phyloP scores from a whole-genome alignment of 164 flowering plant genomes.

The Amborella trichopoda region DNA sequence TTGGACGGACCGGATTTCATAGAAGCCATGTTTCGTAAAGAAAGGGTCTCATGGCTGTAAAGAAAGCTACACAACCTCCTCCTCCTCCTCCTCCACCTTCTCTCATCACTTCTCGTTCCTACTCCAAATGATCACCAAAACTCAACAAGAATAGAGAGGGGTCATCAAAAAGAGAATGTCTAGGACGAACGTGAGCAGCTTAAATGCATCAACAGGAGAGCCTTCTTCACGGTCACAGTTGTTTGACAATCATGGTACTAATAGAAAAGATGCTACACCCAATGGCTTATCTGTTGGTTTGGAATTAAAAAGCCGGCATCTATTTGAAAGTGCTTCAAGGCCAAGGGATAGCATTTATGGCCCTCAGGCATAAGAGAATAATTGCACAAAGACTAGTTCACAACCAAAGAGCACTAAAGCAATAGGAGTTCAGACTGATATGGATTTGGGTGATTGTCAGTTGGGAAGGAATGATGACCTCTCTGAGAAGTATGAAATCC shows the following conservation, averaged over 20 bases:
- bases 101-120: no score
- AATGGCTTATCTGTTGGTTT: constrained; percentile 9
- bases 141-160: constrained; percentile 9
- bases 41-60: no score
- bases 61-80: no score
- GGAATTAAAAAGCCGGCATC: constrained; percentile 9
- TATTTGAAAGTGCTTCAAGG: constrained; percentile 17
- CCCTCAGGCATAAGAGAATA: constrained; percentile 5
- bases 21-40: no score
- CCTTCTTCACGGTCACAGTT: constrained; percentile 4
- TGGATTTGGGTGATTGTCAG: constrained; percentile 10
- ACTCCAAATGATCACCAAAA: no score
- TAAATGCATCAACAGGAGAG: constrained; percentile 2
- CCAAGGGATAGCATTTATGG: no score
- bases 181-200: constrained; percentile 1
- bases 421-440: constrained; percentile 69
- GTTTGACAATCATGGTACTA: constrained; percentile 4
- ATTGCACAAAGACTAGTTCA: constrained; percentile 8
- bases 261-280: constrained; percentile 1
- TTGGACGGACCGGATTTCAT: no score
- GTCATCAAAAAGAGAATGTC: constrained; percentile 4
- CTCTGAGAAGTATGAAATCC: constrained; percentile 12
- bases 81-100: no score
- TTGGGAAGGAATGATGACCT: constrained; percentile 6
- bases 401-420: constrained; percentile 17